Percentiles rank a stretch among this genome's conserved stretches.
Conservation (phyloP, 73 alveolate genomes). For the Paramecium sonneborni region DNA sequence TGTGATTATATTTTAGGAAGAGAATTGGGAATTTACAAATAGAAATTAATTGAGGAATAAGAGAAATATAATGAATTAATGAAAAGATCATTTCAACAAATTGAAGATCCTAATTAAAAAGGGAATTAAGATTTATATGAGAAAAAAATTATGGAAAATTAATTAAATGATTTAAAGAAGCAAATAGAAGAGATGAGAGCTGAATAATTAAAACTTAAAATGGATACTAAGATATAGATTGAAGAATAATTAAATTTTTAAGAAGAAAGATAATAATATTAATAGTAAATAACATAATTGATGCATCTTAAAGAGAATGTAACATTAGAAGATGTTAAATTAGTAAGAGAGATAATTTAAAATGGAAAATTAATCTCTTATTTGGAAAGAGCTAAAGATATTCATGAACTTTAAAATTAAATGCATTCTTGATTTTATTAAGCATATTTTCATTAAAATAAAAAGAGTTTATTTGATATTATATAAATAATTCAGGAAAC, state of each 20-base stretch:
- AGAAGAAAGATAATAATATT: neutral
- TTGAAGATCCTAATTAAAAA: neutral
- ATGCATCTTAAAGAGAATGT: neutral
- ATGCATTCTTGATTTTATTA: neutral
- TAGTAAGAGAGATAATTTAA: neutral
- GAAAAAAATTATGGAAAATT: neutral
- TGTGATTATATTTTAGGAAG: neutral
- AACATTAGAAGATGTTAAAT: neutral
- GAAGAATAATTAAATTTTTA: neutral
- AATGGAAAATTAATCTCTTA: conserved; percentile 16
- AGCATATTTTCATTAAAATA: too few relatives aligned
- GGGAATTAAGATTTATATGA: neutral
- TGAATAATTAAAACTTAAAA: neutral
- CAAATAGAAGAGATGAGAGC: neutral
- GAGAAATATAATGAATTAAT: neutral
- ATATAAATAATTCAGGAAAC: neutral
- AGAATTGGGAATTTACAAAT: neutral
- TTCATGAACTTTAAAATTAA: neutral
- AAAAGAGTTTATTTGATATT: neutral
- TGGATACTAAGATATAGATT: neutral
- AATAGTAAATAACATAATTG: neutral
- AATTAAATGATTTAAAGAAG: neutral
- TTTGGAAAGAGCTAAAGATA: conserved; percentile 32
- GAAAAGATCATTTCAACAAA: neutral
- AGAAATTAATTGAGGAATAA: neutral